Evolutionary conservation across 2,329 filamentous ascomycete genomes (phyloP).

Genomic region (Furcasterigmium sp.): DNA sequence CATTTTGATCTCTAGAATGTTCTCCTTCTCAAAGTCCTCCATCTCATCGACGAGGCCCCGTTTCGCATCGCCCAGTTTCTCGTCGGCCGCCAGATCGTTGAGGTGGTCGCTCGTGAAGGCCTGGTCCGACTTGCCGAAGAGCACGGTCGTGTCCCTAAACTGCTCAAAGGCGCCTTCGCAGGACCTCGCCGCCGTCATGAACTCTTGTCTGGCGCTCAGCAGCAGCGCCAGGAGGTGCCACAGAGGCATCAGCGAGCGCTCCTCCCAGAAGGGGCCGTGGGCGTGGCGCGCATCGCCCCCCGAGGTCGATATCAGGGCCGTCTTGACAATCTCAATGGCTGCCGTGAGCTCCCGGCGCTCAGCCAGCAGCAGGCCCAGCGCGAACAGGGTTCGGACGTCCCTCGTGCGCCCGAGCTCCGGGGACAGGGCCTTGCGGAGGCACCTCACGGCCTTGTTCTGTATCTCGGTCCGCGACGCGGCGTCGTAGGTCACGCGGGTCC

Average conservation of each 20-base stretch:
- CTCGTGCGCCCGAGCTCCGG: slow-evolving; percentile 59
- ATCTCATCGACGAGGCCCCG: slow-evolving; percentile 68
- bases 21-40: slow-evolving; percentile 78
- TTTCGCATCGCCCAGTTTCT: slow-evolving; percentile 16
- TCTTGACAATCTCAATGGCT: slow-evolving; percentile 78
- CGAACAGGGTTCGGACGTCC: slow-evolving; percentile 74
- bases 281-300: slow-evolving; percentile 34
- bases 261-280: slow-evolving; percentile 51
- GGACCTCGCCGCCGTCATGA: slow-evolving; percentile 69
- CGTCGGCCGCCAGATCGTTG: slow-evolving; percentile 42
- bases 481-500: slow-evolving; percentile 78
- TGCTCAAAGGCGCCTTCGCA: slow-evolving; percentile 92
- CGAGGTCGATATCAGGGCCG: slow-evolving; percentile 57
- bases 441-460: slow-evolving; percentile 71
- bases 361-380: slow-evolving; percentile 77
- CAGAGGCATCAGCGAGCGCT: slow-evolving; percentile 66
- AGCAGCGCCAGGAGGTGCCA: slow-evolving; percentile 90
- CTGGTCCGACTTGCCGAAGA: slow-evolving; percentile 60
- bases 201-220: slow-evolving; percentile 82
- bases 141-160: slow-evolving; percentile 65
- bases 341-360: slow-evolving; percentile 76
- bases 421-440: slow-evolving; percentile 67
- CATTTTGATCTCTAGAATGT: slow-evolving; percentile 91
- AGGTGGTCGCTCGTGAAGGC: slow-evolving; percentile 62
- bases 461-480: slow-evolving; percentile 65